Base-by-base conservation (phyloP, 75 land plant genomes). In the Larix kaempferi region DNA sequence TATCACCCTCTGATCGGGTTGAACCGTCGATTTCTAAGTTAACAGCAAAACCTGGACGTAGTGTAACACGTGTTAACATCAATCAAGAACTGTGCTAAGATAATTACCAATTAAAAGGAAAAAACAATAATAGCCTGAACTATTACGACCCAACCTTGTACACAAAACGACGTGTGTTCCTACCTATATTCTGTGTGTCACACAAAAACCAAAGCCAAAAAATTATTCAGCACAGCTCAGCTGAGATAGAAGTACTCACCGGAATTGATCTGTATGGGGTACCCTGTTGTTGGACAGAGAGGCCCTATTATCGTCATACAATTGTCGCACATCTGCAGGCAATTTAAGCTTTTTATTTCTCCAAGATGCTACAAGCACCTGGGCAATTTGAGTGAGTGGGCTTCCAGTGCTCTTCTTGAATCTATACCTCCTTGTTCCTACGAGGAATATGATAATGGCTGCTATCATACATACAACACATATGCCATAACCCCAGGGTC, bases 401-500 rank as follows among this genome's bases (percentile, higher is more conserved):
- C 98, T 95, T 17, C 49, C 79, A 2, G 88, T 78, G 27, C 80
- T 76, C 52, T 84, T 86, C 89, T 95, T 95, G 81, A 89, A 95
- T 37, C 96, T 78, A 83, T 93, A 95, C 66, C 78, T 15, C 41
- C 79, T 76, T 0, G 92, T 85, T 0, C 98, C 98, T 2, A 77
- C 71, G 4, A 93, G 17, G 74, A 95, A 95, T 54, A 91, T 78
- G 11, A 85, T 69, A 44, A 95, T 59, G 25, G 91, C 91, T 6
- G 77, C 1, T 2, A 81, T 69, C 80, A 95, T 93, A 11, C 85
- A 80, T 13, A 75, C 82, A 7, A 92, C 93, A 59, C 94, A 91
- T 8, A 89, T 85, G 35, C 95, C 96, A 66, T 89, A 95, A 6
- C 98, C 98, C 91, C 91, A 95, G 21, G 81, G 74, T 58, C 91